These are phyloP conservation scores for Spathaspora hagerdaliae DNA, from an alignment of 805 yeast species.

Conservation along the genomic window DNA sequence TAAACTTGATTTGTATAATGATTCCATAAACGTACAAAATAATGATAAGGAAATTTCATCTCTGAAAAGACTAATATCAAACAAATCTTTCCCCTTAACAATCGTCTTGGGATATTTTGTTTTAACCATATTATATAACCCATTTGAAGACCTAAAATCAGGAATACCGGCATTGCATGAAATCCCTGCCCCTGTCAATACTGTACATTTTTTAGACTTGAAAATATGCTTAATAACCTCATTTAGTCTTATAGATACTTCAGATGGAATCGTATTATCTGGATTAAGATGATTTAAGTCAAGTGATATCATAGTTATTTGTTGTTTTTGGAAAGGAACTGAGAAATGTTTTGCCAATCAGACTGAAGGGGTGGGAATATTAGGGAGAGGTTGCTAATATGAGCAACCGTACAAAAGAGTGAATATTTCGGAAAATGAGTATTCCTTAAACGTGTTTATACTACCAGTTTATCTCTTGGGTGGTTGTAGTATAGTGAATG, in stretches of 20 bases:
- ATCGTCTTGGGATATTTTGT: conserved; percentile 55
- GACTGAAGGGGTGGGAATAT: no score
- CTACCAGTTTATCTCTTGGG: no score
- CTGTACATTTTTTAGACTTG: conserved; percentile 57
- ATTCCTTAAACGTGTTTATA: no score
- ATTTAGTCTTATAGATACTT: conserved; percentile 29
- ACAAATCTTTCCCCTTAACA: conserved; percentile 84
- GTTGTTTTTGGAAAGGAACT: not conserved
- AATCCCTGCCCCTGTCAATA: conserved; percentile 93
- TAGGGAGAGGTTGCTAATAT: no score
- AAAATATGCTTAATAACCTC: conserved; percentile 39
- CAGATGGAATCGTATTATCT: conserved; percentile 16
- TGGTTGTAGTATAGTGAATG: no score
- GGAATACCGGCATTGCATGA: conserved; percentile 98
- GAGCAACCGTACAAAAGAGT: no score
- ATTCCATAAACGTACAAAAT: conserved; percentile 90
- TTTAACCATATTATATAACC: conserved; percentile 75
- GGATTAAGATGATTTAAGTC: conserved; percentile 14
- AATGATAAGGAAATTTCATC: conserved; percentile 59
- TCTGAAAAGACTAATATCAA: conserved; percentile 80
- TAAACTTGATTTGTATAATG: conserved; percentile 59
- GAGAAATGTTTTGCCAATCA: no score
- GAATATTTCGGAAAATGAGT: no score
- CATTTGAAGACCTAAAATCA: conserved; percentile 82
- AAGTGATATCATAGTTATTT: conserved; percentile 24